phyloP scores from a whole-genome alignment of 2,329 filamentous ascomycete genomes.

The Neofusicoccum ribis region DNA sequence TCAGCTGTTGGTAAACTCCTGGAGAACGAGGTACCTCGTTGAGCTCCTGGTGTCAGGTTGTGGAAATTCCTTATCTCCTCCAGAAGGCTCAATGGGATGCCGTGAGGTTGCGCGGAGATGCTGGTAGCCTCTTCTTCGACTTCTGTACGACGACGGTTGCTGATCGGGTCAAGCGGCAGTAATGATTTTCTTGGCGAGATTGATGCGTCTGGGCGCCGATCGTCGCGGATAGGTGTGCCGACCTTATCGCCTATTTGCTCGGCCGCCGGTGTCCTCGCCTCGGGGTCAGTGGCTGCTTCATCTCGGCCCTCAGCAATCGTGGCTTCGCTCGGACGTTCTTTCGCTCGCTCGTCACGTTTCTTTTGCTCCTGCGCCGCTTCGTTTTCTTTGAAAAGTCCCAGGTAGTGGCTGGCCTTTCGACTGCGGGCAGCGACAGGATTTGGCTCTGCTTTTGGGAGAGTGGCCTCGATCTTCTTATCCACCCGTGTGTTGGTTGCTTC shows the following conservation, averaged over 20 bases:
- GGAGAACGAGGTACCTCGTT: slow-evolving; percentile 51
- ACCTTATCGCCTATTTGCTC: background rate
- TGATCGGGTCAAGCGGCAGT: slow-evolving; percentile 1
- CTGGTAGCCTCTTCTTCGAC: background rate
- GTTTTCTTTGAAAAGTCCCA: slow-evolving; percentile 66
- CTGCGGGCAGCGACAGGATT: slow-evolving; percentile 56
- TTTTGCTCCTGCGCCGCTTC: slow-evolving; percentile 56
- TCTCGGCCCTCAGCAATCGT: slow-evolving; percentile 7
- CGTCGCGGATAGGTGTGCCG: slow-evolving; percentile 6
- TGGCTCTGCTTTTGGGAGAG: slow-evolving; percentile 58
- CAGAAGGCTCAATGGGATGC: slow-evolving; percentile 51
- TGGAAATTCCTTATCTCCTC: slow-evolving; percentile 60
- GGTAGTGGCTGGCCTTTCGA: slow-evolving; percentile 65
- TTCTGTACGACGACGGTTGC: background rate
- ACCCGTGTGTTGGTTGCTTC: slow-evolving; percentile 48
- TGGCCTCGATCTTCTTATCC: slow-evolving; percentile 65
- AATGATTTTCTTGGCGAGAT: slow-evolving; percentile 14
- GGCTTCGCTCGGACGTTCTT: slow-evolving; percentile 29
- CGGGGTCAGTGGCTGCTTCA: background rate
- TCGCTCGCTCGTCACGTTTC: slow-evolving; percentile 41
- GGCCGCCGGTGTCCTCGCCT: background rate
- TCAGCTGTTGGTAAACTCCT: slow-evolving; percentile 49
- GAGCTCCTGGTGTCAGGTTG: slow-evolving; percentile 49
- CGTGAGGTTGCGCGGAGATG: background rate
- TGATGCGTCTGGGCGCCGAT: slow-evolving; percentile 9